A percentile compares a stretch with the other conserved stretches of the same genome.
These are phyloP conservation scores for Tilletia caries DNA, from an alignment of 1,284 basidiomycete species.

Conservation along the genomic window DNA sequence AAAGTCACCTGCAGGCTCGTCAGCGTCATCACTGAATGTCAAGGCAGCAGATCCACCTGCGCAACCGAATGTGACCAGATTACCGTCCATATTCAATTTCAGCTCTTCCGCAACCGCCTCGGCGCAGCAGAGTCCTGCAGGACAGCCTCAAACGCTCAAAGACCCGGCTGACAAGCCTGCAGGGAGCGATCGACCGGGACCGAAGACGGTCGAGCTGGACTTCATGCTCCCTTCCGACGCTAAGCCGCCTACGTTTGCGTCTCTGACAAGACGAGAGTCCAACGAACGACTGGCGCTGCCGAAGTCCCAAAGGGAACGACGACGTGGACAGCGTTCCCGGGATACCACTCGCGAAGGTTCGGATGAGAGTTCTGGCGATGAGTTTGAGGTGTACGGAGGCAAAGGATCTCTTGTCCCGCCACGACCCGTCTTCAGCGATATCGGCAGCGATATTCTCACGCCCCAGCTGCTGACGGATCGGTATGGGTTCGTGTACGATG, in stretches of 20 bases:
- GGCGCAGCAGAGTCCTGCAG: constrained; percentile 13
- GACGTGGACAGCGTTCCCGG: too few species aligned
- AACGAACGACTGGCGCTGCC: too few species aligned
- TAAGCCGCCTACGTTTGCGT: constrained; percentile 69
- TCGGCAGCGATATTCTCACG: constrained; percentile 55
- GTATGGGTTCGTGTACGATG: constrained; percentile 89
- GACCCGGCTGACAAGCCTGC: background rate
- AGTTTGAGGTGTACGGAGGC: constrained; percentile 54
- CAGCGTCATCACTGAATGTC: background rate
- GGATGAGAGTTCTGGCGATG: constrained; percentile 46
- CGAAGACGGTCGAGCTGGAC: constrained; percentile 75
- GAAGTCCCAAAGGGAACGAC: background rate
- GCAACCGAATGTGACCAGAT: constrained; percentile 55
- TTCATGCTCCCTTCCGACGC: constrained; percentile 80
- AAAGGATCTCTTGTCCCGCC: constrained; percentile 35
- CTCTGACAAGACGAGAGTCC: constrained; percentile 38
- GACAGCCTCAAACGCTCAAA: constrained; percentile 17
- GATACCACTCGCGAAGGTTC: constrained; percentile 14
- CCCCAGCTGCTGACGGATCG: constrained; percentile 78
- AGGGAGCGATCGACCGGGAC: constrained; percentile 31
- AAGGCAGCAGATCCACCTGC: constrained; percentile 28
- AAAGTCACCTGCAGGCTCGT: background rate
- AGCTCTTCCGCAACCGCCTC: background rate
- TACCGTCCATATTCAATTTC: constrained; percentile 39
- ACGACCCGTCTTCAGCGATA: constrained; percentile 28